These are phyloP conservation scores for Puccinia coronata DNA, from an alignment of 1,284 basidiomycete genomes.

Conservation along the genomic window DNA sequence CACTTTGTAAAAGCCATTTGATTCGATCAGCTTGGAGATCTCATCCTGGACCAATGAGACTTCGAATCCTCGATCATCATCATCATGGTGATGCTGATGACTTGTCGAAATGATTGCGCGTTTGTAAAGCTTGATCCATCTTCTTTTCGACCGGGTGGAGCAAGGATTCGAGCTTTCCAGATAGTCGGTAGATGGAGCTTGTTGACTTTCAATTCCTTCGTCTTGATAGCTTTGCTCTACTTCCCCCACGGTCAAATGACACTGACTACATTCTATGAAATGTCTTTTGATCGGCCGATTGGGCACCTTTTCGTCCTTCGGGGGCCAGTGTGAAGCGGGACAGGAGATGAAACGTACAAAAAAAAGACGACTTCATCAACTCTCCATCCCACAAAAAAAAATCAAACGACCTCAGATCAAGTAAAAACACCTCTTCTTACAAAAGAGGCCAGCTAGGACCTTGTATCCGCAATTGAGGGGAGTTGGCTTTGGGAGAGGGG, in stretches of 20 bases:
- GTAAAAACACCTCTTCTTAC: neutral
- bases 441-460: neutral
- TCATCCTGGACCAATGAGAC: slow-evolving; percentile 10
- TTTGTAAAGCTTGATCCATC: slow-evolving; percentile 32
- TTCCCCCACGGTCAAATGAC: slow-evolving; percentile 15
- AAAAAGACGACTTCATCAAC: neutral
- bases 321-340: neutral
- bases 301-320: neutral
- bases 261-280: slow-evolving; percentile 7
- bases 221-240: neutral
- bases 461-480: too few species aligned
- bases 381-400: neutral
- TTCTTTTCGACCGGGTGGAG: neutral
- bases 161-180: neutral
- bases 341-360: neutral
- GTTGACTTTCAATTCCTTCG: neutral
- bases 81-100: neutral
- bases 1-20: slow-evolving; percentile 28
- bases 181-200: neutral
- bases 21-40: slow-evolving; percentile 19
- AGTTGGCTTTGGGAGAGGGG: neutral
- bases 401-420: neutral
- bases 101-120: slow-evolving; percentile 1
- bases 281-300: neutral
- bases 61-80: neutral